These are phyloP conservation scores for Saccharata proteae DNA, from an alignment of 2,329 filamentous ascomycete species.

Conservation along the genomic window DNA sequence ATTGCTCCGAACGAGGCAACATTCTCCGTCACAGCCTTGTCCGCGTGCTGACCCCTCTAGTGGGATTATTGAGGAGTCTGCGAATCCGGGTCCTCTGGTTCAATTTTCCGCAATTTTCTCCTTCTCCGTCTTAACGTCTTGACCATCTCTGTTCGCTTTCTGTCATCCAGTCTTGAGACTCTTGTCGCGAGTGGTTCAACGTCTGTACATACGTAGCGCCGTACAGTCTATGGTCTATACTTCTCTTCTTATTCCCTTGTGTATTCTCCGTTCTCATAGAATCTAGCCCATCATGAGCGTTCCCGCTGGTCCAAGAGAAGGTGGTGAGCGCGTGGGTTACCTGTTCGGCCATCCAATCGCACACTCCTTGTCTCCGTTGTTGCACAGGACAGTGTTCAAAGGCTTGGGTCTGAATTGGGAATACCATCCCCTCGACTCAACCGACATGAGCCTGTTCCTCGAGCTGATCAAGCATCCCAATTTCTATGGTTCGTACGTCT, in stretches of 20 bases:
- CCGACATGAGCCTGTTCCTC: conserved; percentile 32
- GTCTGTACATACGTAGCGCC: too few species aligned
- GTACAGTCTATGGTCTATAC: conserved; percentile 7
- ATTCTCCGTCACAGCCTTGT: too few species aligned
- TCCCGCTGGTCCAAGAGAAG: conserved; percentile 10
- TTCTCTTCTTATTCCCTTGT: not conserved
- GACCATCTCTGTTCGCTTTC: conserved; percentile 1
- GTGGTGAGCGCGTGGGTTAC: conserved; percentile 40
- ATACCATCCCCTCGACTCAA: conserved; percentile 37
- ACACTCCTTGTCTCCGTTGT: conserved; percentile 43
- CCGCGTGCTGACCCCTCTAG: too few species aligned
- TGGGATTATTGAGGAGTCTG: too few species aligned
- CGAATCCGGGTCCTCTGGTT: too few species aligned
- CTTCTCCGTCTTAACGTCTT: not conserved
- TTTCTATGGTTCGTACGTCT: conserved; percentile 44
- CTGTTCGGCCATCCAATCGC: conserved; percentile 46
- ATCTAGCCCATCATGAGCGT: conserved; percentile 12
- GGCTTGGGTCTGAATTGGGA: conserved; percentile 39
- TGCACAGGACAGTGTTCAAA: conserved; percentile 44
- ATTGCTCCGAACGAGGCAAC: too few species aligned
- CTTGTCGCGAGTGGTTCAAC: too few species aligned
- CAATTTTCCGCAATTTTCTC: too few species aligned
- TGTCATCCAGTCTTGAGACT: too few species aligned
- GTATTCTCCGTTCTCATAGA: too few species aligned
- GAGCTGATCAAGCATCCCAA: conserved; percentile 41